A percentile compares a stretch with the other conserved stretches of the same genome.
Conservation (phyloP, 2,329 filamentous ascomycete species). For the Aspergillus oerlinghausenensis region DNA sequence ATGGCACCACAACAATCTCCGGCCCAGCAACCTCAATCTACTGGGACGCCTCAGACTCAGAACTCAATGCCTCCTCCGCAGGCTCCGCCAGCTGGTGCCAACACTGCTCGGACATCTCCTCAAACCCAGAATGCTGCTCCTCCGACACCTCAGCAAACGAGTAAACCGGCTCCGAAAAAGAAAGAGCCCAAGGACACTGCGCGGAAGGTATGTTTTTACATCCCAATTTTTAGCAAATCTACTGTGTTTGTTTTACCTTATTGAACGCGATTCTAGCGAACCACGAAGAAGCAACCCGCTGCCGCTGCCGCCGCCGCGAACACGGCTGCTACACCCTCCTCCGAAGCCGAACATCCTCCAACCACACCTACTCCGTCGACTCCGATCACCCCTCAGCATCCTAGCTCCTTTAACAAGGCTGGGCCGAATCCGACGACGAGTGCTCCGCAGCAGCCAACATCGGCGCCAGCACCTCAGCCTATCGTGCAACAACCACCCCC, state of each 20-base stretch:
- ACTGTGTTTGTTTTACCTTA: conserved; percentile 6
- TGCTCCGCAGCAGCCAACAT: conserved; percentile 31
- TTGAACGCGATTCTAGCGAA: conserved; percentile 30
- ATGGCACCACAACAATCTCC: conserved; percentile 47
- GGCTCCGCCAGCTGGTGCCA: conserved; percentile 38
- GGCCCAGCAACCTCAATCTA: conserved; percentile 39
- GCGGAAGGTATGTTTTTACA: conserved; percentile 44
- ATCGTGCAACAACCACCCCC: conserved; percentile 32
- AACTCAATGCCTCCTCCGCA: conserved; percentile 50
- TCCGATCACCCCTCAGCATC: conserved; percentile 45
- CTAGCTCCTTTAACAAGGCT: conserved; percentile 41
- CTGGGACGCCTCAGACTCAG: conserved; percentile 56
- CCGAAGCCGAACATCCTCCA: conserved; percentile 44
- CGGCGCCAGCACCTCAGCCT: conserved; percentile 31
- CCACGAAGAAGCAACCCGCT: conserved; percentile 40
- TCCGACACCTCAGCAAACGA: conserved; percentile 58
- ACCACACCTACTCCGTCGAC: conserved; percentile 48
- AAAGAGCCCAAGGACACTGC: conserved; percentile 50
- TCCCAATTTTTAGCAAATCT: neutral
- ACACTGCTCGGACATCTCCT: conserved; percentile 41
- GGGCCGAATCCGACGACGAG: conserved; percentile 32
- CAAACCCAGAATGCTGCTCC: conserved; percentile 47
- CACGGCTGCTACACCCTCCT: conserved; percentile 41
- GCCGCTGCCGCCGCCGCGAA: conserved; percentile 33
- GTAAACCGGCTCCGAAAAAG: conserved; percentile 57